Evolutionary conservation across 106 monocot species (phyloP).

Genomic region (Platanthera zijinensis): DNA sequence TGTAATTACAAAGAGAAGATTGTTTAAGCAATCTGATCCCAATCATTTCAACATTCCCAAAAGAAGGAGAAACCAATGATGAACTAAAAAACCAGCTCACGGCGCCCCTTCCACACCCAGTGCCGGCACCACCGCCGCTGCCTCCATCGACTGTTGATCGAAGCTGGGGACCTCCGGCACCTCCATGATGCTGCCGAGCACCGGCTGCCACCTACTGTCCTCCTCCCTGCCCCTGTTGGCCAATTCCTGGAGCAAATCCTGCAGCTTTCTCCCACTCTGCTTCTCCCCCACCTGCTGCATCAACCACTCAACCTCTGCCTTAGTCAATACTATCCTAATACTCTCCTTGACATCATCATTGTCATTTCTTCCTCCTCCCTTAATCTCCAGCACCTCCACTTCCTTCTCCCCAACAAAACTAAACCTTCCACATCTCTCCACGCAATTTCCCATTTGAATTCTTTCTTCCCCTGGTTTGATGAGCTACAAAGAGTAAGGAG

Average conservation of each 20-base stretch:
- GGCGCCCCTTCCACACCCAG: background rate
- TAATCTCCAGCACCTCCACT: background rate
- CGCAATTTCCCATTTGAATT: constrained; percentile 22
- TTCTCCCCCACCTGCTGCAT: constrained; percentile 8
- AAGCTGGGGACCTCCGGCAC: background rate
- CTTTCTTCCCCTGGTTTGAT: background rate
- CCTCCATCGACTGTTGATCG: background rate
- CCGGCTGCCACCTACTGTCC: background rate
- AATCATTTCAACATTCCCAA: too few species aligned
- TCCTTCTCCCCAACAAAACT: background rate
- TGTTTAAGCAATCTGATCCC: too few species aligned
- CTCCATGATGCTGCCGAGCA: constrained; percentile 5
- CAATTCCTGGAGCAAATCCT: constrained; percentile 8
- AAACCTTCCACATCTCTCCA: background rate
- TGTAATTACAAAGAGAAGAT: too few species aligned
- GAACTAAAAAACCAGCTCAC: background rate
- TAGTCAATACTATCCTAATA: constrained; percentile 1
- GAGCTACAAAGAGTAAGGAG: background rate
- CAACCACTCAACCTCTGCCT: constrained; percentile 6
- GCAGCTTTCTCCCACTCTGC: background rate
- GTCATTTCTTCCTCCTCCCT: background rate
- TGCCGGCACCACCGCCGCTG: too few species aligned
- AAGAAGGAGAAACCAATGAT: background rate
- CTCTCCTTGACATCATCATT: background rate
- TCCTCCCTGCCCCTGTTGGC: background rate